Percentiles rank a stretch among this genome's conserved stretches.
Evolutionary conservation across 148 eudicot genomes (phyloP).

Genomic region (Silene conica): DNA sequence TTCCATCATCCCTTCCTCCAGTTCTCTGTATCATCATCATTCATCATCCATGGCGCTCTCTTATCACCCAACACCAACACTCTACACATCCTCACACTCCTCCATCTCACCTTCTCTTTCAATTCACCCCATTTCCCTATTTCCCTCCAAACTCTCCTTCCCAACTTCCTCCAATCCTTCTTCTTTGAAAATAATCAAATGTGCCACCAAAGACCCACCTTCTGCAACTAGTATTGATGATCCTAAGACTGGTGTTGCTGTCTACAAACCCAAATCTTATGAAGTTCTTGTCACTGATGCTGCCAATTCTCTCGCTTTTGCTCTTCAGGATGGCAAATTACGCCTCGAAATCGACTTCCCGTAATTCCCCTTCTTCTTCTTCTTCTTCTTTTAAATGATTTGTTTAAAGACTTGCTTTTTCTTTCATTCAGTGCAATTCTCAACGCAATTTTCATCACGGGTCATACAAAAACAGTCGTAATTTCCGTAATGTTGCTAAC

Average conservation of each 20-base stretch:
- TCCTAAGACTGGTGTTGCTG: conserved; percentile 61
- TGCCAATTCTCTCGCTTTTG: conserved; percentile 55
- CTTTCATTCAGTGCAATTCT: too few relatives aligned
- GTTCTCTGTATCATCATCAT: background rate
- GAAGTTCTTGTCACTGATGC: conserved; percentile 84
- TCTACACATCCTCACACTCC: conserved; percentile 1
- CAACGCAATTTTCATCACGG: too few relatives aligned
- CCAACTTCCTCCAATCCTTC: conserved; percentile 7
- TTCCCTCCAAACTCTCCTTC: conserved; percentile 17
- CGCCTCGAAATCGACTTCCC: conserved; percentile 96
- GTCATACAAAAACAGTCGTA: too few relatives aligned
- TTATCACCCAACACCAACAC: conserved; percentile 5
- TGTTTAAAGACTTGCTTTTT: too few relatives aligned
- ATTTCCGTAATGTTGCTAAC: too few relatives aligned
- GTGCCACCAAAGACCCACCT: conserved; percentile 38
- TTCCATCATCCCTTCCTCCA: background rate
- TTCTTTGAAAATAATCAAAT: conserved; percentile 26
- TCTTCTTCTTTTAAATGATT: background rate
- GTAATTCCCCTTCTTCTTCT: conserved; percentile 32
- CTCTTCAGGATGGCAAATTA: conserved; percentile 61
- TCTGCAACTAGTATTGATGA: conserved; percentile 16
- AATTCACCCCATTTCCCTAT: background rate
- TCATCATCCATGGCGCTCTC: conserved; percentile 24
- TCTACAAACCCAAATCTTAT: conserved; percentile 88
- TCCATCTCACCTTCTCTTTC: background rate